Conservation (phyloP, 768 basidiomycete genomes). For the Scleroderma bovista region DNA sequence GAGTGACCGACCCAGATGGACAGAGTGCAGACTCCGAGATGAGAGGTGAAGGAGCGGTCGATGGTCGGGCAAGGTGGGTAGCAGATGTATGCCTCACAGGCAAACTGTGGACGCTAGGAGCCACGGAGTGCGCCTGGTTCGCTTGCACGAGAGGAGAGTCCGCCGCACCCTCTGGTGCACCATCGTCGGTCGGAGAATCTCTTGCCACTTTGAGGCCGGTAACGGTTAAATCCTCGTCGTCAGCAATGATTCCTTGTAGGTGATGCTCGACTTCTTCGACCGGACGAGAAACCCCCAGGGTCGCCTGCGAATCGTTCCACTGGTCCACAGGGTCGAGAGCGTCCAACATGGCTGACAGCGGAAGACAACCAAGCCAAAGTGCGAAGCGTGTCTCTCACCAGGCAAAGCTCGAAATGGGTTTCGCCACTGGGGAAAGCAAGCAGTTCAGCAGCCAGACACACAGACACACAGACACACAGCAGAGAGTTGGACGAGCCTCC, state of each 20-base stretch:
- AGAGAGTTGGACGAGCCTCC: no score
- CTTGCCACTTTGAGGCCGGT: conserved; percentile 25
- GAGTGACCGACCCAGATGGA: conserved; percentile 5
- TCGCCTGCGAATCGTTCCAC: conserved; percentile 34
- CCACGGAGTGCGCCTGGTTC: conserved; percentile 39
- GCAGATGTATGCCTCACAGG: conserved; percentile 48
- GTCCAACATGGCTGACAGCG: conserved; percentile 17
- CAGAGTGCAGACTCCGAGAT: not conserved
- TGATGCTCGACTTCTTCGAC: conserved; percentile 16
- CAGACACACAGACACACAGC: conserved; percentile 2
- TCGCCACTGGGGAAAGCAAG: no score
- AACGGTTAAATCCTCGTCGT: conserved; percentile 14
- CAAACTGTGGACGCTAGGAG: conserved; percentile 54
- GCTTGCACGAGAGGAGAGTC: conserved; percentile 35
- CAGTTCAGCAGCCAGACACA: no score
- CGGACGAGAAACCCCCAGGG: conserved; percentile 30
- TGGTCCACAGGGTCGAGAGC: conserved; percentile 29
- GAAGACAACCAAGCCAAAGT: not conserved
- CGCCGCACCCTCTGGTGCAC: conserved; percentile 27
- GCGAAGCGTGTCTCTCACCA: not conserved
- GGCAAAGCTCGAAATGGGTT: not conserved
- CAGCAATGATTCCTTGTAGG: not conserved
- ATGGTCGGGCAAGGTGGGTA: conserved; percentile 31
- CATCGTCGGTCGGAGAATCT: conserved; percentile 20
- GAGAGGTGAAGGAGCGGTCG: conserved; percentile 27